Evolutionary conservation across 176 grass and related monocot species (phyloP), one percentile per base, ranked within the genome.

Genomic region (Cocos nucifera): DNA sequence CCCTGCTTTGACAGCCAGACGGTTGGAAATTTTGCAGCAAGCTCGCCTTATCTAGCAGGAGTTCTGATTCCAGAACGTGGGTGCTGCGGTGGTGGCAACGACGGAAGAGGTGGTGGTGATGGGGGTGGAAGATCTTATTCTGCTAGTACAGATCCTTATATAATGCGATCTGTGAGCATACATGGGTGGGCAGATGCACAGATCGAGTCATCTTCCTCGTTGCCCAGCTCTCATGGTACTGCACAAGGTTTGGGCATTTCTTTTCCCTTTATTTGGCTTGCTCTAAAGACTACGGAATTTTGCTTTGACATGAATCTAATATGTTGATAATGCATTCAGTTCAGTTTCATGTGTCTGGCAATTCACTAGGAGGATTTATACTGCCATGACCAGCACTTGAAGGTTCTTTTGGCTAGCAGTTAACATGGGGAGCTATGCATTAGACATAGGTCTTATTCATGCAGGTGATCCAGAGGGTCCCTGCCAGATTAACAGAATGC

Each of bases 131-230:
- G 76, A 69, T 78, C 77, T 0, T 72, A 79, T 68, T 85, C 78
- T 0, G 75, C 75, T 2, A 77, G 82, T 77, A 82, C 84, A 53
- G 94, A 92, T 2, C 78, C 83, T 0, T 87, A 69, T 72, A 83
- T 88, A 50, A 75, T 85, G 48, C 71, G 94, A 63, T 89, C 94
- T n/a, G 69, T 83, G 5, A 99, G 94, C n/a, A 78, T 83, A 29
- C 72, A 85, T 66, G 85, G 82, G 0, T 99, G 94, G 85, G 85
- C 83, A 19, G 94, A 99, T 79, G 80, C 83, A 20, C 73, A 93
- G 66, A 93, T 93, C 66, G 94, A 99, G 71, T 87, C 94, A 57
- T 89, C 94, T 66, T 83, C 88, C 12, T 87, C 83, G 65, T 78
- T 89, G 72, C 78, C 89, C 28, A 82, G 86, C 57, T 75, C 82